Percentiles rank a stretch among this genome's conserved stretches.
phyloP scores from a whole-genome alignment of 306 rosid species.

The Trifolium repens region DNA sequence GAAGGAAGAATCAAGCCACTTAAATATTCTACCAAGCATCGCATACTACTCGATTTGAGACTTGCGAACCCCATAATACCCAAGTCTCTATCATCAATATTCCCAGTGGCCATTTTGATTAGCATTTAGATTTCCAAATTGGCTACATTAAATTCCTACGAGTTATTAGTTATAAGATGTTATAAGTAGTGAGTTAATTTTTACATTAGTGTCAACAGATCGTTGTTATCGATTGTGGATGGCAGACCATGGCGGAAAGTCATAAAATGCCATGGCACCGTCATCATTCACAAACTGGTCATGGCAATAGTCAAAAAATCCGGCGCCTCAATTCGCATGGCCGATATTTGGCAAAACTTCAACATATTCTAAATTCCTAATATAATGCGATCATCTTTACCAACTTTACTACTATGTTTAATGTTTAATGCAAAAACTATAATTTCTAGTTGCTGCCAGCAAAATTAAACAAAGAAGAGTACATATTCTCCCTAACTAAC shows the following conservation, averaged over 20 bases:
- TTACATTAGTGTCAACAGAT: conserved; percentile 4
- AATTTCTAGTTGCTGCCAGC: background rate
- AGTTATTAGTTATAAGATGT: conserved; percentile 1
- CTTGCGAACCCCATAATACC: too few species aligned
- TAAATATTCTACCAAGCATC: too few species aligned
- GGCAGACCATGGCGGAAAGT: background rate
- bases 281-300: background rate
- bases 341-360: background rate
- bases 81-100: too few species aligned
- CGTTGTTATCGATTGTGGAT: background rate
- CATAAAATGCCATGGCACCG: background rate
- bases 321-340: background rate
- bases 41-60: too few species aligned
- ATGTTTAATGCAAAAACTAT: conserved; percentile 32
- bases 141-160: conserved; percentile 17
- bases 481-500: conserved; percentile 9
- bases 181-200: conserved; percentile 5
- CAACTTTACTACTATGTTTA: background rate
- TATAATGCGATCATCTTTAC: conserved; percentile 1
- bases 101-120: too few species aligned
- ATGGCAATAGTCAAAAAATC: background rate
- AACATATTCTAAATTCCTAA: background rate
- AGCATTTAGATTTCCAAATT: background rate
- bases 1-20: too few species aligned
- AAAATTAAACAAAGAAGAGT: conserved; percentile 2